Evolutionary conservation across 371 early-diverging fungal species (phyloP), one percentile per base, ranked within the genome.

Genomic region (Dentiscutata heterogama): DNA sequence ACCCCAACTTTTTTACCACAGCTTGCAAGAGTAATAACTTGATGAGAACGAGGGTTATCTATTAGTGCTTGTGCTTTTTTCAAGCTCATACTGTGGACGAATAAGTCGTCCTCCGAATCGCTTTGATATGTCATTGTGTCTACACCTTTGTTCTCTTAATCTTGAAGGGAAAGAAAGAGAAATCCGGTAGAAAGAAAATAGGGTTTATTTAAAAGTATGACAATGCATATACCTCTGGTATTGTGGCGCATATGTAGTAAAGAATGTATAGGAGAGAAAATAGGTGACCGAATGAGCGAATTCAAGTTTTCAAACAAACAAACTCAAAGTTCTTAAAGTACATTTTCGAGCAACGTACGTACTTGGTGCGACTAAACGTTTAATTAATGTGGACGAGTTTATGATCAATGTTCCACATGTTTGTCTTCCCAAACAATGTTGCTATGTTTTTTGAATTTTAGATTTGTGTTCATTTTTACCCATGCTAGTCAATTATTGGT

Each of bases 1-100:
- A 80, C 80, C 18, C 80, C 80, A 67, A 80, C 80, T 50, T 68
- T 80, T 39, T 64, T 64, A 78, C 39, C 71, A 71, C 71, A 71
- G 11, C 71, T 71, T 54, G 68, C 67, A 53, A 80, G 80, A 18
- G 80, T 70, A 54, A 80, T 70, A 68, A 68, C 31, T 65, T 70
- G 80, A 14, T 53, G 67, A 61, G 80, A 80, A 46, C 70, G 80
- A 29, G 80, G 80, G 39, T 42, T 80, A 51, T 67, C 18, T 35
- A 61, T 68, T 31, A 80, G 25, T 68, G 68, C 35, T 80, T 80
- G 51, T n/a, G 80, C 80, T 51, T 80, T 71, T 35, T 65, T 80
- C 29, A 80, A 56, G n/a, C 56, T 80, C 70, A 80, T 80, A 39
- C 16, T 35, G 20, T 80, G 80, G n/a, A 39, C 60, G 27, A 22